Evolutionary conservation across 2,329 filamentous ascomycete species (phyloP).

Genomic region (Cladosporium oxysporum): DNA sequence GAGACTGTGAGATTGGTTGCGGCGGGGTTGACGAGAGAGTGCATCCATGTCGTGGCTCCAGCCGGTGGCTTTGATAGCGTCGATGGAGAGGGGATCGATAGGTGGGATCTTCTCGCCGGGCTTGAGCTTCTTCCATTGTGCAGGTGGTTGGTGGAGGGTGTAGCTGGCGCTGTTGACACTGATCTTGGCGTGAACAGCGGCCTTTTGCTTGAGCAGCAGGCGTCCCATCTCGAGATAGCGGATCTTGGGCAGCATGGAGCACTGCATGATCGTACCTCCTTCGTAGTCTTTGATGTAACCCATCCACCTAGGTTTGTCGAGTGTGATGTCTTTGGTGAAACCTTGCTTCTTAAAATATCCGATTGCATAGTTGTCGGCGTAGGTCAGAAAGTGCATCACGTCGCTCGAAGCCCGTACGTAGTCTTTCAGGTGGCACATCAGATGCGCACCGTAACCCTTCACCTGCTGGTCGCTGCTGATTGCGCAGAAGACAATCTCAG

Average conservation of each 20-base stretch:
- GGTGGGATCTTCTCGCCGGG: constrained; percentile 56
- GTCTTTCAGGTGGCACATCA: constrained; percentile 97
- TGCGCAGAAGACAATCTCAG: constrained; percentile 98
- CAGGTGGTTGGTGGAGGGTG: constrained; percentile 80
- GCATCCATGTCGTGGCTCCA: constrained; percentile 99
- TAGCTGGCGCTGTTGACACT: constrained; percentile 87
- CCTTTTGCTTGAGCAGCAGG: constrained; percentile 97
- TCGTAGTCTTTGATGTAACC: constrained; percentile 99
- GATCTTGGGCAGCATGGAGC: constrained; percentile 91
- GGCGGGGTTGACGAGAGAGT: constrained; percentile 87
- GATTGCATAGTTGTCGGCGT: constrained; percentile 98
- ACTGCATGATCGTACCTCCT: constrained; percentile 99
- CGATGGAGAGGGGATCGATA: constrained; percentile 84
- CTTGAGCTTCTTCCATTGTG: constrained; percentile 71
- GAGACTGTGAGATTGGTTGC: constrained; percentile 94
- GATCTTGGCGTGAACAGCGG: constrained; percentile 92
- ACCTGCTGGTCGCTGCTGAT: constrained; percentile 98
- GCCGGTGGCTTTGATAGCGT: constrained; percentile 84
- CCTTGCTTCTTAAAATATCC: constrained; percentile 99
- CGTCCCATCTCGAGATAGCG: constrained; percentile 90
- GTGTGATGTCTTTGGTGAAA: constrained; percentile 96
- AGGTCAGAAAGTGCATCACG: constrained; percentile 98
- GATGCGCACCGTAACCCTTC: constrained; percentile 94
- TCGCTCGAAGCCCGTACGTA: constrained; percentile 96
- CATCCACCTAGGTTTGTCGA: constrained; percentile 93